Evolutionary conservation across 305 asterid genomes (phyloP).

Genomic region (Nicotiana rustica): DNA sequence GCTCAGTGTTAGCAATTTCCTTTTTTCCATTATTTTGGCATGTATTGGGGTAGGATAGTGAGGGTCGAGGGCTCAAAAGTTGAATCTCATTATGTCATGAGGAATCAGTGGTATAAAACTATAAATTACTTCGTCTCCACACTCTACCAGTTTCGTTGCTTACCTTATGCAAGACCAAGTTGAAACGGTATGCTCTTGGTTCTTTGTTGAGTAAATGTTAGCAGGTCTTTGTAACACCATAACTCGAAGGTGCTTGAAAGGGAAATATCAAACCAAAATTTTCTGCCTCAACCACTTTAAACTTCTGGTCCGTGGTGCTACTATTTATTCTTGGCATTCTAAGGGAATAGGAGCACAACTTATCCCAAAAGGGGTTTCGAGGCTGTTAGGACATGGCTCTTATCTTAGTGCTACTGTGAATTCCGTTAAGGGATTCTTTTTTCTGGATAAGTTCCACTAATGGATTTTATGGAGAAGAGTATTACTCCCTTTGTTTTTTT

Average conservation of each 20-base stretch:
- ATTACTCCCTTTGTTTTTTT: background rate
- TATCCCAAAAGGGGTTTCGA: background rate
- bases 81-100: background rate
- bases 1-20: background rate
- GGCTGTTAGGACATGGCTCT: background rate
- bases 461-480: slow-evolving; percentile 14
- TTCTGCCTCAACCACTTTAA: background rate
- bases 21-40: slow-evolving; percentile 26
- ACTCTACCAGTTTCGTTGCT: background rate
- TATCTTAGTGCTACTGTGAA: slow-evolving; percentile 1
- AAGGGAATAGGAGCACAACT: background rate
- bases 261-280: background rate
- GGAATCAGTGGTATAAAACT: slow-evolving; percentile 1
- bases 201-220: slow-evolving; percentile 7
- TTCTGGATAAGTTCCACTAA: slow-evolving; percentile 21
- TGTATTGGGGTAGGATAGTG: background rate
- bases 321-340: background rate
- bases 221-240: slow-evolving; percentile 5
- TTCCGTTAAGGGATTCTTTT: background rate
- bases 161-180: background rate
- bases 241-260: slow-evolving; percentile 6
- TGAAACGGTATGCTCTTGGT: slow-evolving; percentile 15
- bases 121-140: background rate
- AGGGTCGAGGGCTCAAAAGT: slow-evolving; percentile 21
- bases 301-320: background rate